Percentiles rank a stretch among this genome's conserved stretches.
These are phyloP conservation scores for Ganoderma lucidum DNA, from an alignment of 1,284 basidiomycete species.

Conservation along the genomic window DNA sequence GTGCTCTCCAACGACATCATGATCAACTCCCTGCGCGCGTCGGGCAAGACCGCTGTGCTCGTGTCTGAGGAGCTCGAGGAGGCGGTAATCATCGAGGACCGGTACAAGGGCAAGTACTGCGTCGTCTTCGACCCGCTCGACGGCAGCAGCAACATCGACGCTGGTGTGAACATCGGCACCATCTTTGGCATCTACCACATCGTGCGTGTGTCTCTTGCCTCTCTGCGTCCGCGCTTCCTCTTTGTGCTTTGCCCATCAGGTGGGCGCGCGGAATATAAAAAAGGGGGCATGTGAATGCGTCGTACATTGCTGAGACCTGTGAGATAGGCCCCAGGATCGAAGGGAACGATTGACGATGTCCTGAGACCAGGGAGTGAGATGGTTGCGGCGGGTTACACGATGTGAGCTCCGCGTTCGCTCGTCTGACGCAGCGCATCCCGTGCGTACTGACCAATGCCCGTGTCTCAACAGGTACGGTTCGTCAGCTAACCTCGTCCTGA, in stretches of 20 bases:
- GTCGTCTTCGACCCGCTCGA: slow-evolving; percentile 99
- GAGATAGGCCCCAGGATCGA: slow-evolving; percentile 74
- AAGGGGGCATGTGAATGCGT: slow-evolving; percentile 12
- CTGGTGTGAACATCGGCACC: slow-evolving; percentile 99
- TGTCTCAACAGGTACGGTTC: slow-evolving; percentile 91
- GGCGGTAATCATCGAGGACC: slow-evolving; percentile 88
- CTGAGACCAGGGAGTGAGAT: slow-evolving; percentile 95
- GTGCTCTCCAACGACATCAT: slow-evolving; percentile 99
- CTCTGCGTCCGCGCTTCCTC: not conserved
- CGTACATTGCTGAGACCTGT: slow-evolving; percentile 15
- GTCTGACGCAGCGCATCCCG: slow-evolving; percentile 19
- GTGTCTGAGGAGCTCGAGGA: slow-evolving; percentile 97
- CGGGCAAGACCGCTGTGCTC: slow-evolving; percentile 95
- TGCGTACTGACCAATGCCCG: slow-evolving; percentile 11
- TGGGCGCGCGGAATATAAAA: not conserved
- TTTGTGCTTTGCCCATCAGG: not conserved
- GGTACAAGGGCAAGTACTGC: slow-evolving; percentile 86
- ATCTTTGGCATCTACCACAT: slow-evolving; percentile 99
- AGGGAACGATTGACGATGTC: slow-evolving; percentile 86
- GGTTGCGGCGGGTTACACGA: slow-evolving; percentile 98
- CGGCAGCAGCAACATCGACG: slow-evolving; percentile 99
- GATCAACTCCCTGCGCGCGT: slow-evolving; percentile 94
- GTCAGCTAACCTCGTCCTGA: slow-evolving; percentile 96
- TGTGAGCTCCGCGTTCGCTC: slow-evolving; percentile 58
- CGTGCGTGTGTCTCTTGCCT: slow-evolving; percentile 53